These are phyloP conservation scores for Escovopsis sp. DNA, from an alignment of 2,329 filamentous ascomycete genomes.

Conservation along the genomic window DNA sequence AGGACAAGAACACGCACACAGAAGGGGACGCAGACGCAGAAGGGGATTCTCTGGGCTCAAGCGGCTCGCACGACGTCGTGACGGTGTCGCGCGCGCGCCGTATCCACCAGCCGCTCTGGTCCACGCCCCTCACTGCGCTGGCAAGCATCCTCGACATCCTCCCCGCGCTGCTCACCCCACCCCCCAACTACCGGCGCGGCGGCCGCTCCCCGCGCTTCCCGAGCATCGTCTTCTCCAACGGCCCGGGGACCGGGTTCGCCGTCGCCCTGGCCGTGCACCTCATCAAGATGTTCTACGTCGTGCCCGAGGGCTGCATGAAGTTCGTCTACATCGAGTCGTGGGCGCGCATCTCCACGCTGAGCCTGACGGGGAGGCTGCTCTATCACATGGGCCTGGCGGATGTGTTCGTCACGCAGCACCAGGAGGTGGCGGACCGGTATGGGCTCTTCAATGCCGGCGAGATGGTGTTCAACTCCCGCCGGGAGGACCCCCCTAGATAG, in stretches of 20 bases:
- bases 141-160: constrained; percentile 50
- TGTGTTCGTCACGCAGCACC: constrained; percentile 72
- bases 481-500: constrained; percentile 6
- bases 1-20: too few relatives aligned
- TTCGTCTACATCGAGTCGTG: constrained; percentile 86
- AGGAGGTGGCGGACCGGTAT: constrained; percentile 38
- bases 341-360: constrained; percentile 70
- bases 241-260: constrained; percentile 75
- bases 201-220: constrained; percentile 34
- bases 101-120: constrained; percentile 68
- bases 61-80: constrained; percentile 46
- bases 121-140: constrained; percentile 55
- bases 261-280: constrained; percentile 39
- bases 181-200: constrained; percentile 9
- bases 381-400: constrained; percentile 51
- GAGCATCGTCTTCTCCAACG: constrained; percentile 71
- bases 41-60: neutral
- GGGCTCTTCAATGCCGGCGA: constrained; percentile 23
- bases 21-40: too few relatives aligned
- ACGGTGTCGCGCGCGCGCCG: constrained; percentile 60
- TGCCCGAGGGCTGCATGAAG: constrained; percentile 43
- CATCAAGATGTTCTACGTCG: constrained; percentile 30
- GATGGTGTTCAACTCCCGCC: constrained; percentile 25
- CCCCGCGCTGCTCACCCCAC: constrained; percentile 32
- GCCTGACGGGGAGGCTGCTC: constrained; percentile 70